A percentile compares a stretch with the other conserved stretches of the same genome.
These are phyloP conservation scores for Macadamia integrifolia DNA, from an alignment of 164 flowering plant species.

Conservation along the genomic window DNA sequence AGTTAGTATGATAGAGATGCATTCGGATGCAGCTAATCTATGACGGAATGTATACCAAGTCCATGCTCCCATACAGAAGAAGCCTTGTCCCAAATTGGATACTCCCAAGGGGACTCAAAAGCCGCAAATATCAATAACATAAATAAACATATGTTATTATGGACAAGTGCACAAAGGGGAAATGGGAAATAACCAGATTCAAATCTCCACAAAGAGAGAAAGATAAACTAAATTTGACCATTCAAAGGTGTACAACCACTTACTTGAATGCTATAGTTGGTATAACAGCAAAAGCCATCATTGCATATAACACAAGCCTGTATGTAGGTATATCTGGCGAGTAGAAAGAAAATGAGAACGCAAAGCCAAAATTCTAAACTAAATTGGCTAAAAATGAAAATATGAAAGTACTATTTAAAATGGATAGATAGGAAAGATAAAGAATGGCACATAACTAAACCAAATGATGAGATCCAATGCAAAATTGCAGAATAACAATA, in stretches of 20 bases:
- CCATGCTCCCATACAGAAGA: neutral
- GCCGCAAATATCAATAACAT: neutral
- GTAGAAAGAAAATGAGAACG: neutral
- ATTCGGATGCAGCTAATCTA: neutral
- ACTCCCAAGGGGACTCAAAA: neutral
- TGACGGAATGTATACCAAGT: neutral
- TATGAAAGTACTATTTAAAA: neutral
- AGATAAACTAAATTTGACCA: neutral
- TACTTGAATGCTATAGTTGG: constrained; percentile 86
- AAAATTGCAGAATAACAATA: no score
- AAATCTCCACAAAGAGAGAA: neutral
- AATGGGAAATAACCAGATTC: neutral
- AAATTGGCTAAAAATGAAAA: neutral
- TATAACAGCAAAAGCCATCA: constrained; percentile 66
- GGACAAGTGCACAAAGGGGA: neutral
- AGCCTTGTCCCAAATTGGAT: neutral
- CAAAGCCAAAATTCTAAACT: neutral
- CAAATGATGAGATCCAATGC: no score
- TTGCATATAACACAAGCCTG: constrained; percentile 42
- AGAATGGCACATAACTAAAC: no score
- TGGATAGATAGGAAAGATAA: neutral
- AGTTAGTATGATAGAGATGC: neutral
- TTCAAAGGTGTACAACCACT: constrained; percentile 16
- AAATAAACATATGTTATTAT: neutral
- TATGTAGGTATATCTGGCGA: constrained; percentile 53